Evolutionary conservation across 768 basidiomycete species (phyloP).

Genomic region (Russula abietina): DNA sequence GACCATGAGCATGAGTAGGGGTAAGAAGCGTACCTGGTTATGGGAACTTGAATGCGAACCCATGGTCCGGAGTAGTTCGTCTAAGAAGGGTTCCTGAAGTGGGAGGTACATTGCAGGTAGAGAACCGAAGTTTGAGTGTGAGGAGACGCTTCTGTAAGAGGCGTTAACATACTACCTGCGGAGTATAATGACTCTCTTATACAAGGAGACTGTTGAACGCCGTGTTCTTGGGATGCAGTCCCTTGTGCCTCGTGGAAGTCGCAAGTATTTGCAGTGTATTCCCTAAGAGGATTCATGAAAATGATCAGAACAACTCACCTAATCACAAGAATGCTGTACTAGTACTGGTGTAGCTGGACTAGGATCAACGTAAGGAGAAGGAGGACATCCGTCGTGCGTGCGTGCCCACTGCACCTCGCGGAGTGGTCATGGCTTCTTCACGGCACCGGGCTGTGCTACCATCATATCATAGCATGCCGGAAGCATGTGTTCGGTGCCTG

Average conservation of each 20-base stretch:
- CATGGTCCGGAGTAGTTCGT: no score
- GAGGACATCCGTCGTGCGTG: neutral
- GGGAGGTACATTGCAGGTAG: neutral
- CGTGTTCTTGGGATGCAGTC: neutral
- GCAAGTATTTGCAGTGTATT: neutral
- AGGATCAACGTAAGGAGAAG: neutral
- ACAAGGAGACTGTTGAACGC: neutral
- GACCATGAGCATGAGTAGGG: no score
- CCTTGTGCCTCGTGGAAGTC: slow-evolving; percentile 3
- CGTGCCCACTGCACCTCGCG: neutral
- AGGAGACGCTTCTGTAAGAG: neutral
- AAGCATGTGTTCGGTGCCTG: neutral
- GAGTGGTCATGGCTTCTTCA: slow-evolving; percentile 2
- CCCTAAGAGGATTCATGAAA: neutral
- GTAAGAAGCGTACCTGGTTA: neutral
- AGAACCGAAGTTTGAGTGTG: neutral
- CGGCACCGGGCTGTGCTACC: neutral
- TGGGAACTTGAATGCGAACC: neutral
- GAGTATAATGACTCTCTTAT: neutral
- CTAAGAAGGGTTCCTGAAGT: neutral
- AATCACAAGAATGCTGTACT: neutral
- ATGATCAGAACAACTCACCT: neutral
- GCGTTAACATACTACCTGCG: no score
- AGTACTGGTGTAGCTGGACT: neutral
- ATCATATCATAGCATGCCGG: neutral